Percentiles rank a stretch among this genome's conserved stretches.
Evolutionary conservation across 108 stramenopile genomes (phyloP).

Genomic region (Pelagomonas calceolata): DNA sequence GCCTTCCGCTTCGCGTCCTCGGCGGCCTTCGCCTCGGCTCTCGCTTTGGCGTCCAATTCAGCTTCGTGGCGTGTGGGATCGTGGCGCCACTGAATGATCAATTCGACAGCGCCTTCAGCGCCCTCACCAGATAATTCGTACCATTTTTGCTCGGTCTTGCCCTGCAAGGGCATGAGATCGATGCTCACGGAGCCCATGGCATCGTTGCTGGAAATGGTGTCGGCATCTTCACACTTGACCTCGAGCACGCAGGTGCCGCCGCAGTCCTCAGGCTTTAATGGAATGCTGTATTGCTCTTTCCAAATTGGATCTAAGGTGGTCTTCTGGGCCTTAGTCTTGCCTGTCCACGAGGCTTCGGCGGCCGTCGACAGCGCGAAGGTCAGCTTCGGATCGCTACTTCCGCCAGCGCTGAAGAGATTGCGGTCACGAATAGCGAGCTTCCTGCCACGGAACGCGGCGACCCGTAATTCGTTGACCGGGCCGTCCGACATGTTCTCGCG

Average conservation of each 20-base stretch:
- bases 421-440: conserved; percentile 5
- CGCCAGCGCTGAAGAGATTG: conserved; percentile 14
- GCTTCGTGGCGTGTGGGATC: not conserved
- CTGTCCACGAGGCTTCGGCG: not conserved
- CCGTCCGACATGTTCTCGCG: conserved; percentile 2
- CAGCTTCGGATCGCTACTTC: not conserved
- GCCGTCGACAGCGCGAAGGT: not conserved
- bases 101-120: not conserved
- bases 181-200: not conserved
- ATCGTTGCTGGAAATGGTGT: not conserved
- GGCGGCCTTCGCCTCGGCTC: not conserved
- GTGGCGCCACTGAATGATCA: not conserved
- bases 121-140: not conserved
- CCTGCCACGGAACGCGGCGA: conserved; percentile 8
- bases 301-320: conserved; percentile 7
- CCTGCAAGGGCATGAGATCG: not conserved
- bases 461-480: conserved; percentile 4
- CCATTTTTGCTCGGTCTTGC: not conserved
- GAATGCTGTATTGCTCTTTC: not conserved
- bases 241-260: not conserved
- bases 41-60: not conserved
- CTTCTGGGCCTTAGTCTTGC: not conserved
- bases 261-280: not conserved
- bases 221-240: conserved; percentile 3
- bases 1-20: not conserved